phyloP scores from a whole-genome alignment of 306 rosid species.

The Fragaria ananassa region DNA sequence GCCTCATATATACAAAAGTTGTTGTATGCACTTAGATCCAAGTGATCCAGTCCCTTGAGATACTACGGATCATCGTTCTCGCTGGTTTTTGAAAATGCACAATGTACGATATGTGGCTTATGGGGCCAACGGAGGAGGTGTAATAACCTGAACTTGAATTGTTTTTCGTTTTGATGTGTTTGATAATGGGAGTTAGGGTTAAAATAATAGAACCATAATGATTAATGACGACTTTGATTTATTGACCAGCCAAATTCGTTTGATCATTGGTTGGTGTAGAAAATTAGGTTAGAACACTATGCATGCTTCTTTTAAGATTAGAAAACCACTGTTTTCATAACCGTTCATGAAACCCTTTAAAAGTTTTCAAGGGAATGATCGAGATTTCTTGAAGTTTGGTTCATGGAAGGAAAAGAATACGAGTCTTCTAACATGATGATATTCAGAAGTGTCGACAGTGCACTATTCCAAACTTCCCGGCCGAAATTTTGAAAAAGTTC shows the following conservation, averaged over 20 bases:
- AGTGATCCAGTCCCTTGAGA: background rate
- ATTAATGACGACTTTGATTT: constrained; percentile 29
- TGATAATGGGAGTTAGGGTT: background rate
- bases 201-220: constrained; percentile 17
- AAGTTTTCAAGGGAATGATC: background rate
- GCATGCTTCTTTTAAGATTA: constrained; percentile 2
- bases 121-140: constrained; percentile 19
- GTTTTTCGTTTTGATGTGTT: background rate
- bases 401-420: background rate
- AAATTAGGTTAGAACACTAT: background rate
- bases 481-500: background rate
- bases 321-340: background rate
- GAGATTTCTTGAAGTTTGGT: background rate
- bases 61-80: background rate
- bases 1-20: background rate
- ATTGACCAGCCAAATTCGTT: constrained; percentile 17
- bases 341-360: background rate
- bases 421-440: background rate
- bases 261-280: constrained; percentile 22
- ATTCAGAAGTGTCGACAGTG: background rate
- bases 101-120: constrained; percentile 15
- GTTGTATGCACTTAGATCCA: no score
- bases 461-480: background rate
- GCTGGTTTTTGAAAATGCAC: background rate
- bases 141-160: background rate